A percentile compares a stretch with the other conserved stretches of the same genome.
Evolutionary conservation across 2,329 filamentous ascomycete genomes (phyloP).

Genomic region (Talaromyces marneffei): DNA sequence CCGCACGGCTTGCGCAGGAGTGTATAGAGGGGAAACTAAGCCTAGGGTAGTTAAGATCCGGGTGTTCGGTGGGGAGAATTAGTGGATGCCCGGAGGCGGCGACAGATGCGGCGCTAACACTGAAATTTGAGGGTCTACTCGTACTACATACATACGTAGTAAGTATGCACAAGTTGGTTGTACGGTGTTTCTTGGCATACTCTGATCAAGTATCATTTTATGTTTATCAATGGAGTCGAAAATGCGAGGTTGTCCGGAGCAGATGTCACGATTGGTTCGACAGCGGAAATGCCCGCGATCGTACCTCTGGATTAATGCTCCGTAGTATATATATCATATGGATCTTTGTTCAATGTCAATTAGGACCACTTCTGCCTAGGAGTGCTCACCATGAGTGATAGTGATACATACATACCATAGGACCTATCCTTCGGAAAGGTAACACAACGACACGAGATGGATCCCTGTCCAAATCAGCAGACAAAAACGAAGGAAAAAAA

Average conservation of each 20-base stretch:
- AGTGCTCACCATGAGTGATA: background rate
- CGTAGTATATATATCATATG: slow-evolving; percentile 1
- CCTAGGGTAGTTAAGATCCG: background rate
- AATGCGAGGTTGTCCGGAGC: background rate
- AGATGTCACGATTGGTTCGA: background rate
- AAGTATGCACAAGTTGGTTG: no score
- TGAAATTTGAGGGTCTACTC: background rate
- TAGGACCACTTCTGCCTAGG: background rate
- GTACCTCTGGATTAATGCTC: slow-evolving; percentile 1
- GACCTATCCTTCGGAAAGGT: background rate
- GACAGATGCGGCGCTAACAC: background rate
- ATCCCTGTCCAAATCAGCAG: background rate
- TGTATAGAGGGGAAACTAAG: slow-evolving; percentile 1
- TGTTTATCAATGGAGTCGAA: background rate
- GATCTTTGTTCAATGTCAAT: background rate
- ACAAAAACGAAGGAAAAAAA: background rate
- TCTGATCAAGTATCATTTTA: background rate
- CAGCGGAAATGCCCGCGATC: background rate
- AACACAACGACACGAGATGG: background rate
- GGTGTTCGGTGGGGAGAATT: background rate
- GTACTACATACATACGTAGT: background rate
- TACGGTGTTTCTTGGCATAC: background rate
- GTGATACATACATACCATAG: background rate
- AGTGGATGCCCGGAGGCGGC: background rate
- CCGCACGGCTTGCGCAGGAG: slow-evolving; percentile 1